These are phyloP conservation scores for Rhypophila decipiens DNA, from an alignment of 495 filamentous ascomycete genomes.

Conservation along the genomic window DNA sequence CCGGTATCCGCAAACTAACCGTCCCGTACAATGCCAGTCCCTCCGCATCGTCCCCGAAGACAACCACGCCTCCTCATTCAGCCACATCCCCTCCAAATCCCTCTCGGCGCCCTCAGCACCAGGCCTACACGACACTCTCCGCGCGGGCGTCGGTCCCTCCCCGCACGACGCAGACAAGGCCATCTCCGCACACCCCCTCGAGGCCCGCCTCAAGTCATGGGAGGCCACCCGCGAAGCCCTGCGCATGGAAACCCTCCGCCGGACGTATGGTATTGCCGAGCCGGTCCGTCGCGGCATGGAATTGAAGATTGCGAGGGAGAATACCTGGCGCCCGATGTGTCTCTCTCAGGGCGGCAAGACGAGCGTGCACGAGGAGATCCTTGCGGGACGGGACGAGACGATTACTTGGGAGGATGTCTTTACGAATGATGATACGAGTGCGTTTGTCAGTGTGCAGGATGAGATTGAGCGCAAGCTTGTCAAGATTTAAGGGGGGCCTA, in stretches of 20 bases:
- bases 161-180: slow-evolving; percentile 39
- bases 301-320: slow-evolving; percentile 64
- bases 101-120: slow-evolving; percentile 79
- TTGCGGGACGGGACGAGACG: slow-evolving; percentile 67
- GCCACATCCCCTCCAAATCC: slow-evolving; percentile 47
- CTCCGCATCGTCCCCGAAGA: slow-evolving; percentile 78
- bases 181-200: slow-evolving; percentile 76
- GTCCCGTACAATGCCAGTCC: slow-evolving; percentile 39
- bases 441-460: slow-evolving; percentile 66
- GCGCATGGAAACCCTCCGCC: slow-evolving; percentile 81
- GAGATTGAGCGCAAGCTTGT: slow-evolving; percentile 94
- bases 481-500: slow-evolving; percentile 47
- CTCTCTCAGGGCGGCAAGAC: slow-evolving; percentile 22
- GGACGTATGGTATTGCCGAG: slow-evolving; percentile 87
- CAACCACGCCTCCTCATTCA: slow-evolving; percentile 51
- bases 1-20: too few species aligned
- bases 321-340: slow-evolving; percentile 45
- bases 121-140: slow-evolving; percentile 86
- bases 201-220: slow-evolving; percentile 80
- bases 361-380: slow-evolving; percentile 69
- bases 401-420: slow-evolving; percentile 92
- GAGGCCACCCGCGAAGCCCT: slow-evolving; percentile 72
- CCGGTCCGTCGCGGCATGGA: slow-evolving; percentile 94
- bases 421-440: slow-evolving; percentile 61
- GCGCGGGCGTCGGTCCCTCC: slow-evolving; percentile 61